Percentiles rank a stretch among this genome's conserved stretches.
Evolutionary conservation across 108 stramenopile genomes (phyloP).

Genomic region (Pseudonitzschia multistriata): DNA sequence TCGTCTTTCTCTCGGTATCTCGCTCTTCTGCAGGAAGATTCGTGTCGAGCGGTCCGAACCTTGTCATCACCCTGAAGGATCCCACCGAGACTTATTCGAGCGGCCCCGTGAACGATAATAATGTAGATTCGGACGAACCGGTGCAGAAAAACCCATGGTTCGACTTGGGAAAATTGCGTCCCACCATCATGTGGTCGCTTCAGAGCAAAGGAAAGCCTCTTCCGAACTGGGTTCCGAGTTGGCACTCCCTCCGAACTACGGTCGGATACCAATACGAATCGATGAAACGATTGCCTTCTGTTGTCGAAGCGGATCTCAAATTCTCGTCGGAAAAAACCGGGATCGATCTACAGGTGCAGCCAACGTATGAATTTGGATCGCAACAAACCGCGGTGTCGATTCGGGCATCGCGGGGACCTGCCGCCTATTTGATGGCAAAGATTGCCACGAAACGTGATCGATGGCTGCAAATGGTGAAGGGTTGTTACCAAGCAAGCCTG

Average conservation of each 20-base stretch:
- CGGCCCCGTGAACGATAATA: slow-evolving; percentile 1
- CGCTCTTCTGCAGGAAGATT: slow-evolving; percentile 18
- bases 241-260: slow-evolving; percentile 33
- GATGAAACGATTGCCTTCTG: slow-evolving; percentile 23
- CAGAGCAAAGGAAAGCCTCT: slow-evolving; percentile 29
- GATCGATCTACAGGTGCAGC: slow-evolving; percentile 32
- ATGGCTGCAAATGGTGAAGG: slow-evolving; percentile 24
- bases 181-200: slow-evolving; percentile 34
- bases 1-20: background rate
- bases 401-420: slow-evolving; percentile 27
- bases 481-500: slow-evolving; percentile 22
- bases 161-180: slow-evolving; percentile 29
- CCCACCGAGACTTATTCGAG: background rate
- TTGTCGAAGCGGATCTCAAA: slow-evolving; percentile 26
- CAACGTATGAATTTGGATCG: slow-evolving; percentile 26
- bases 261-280: slow-evolving; percentile 36
- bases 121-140: background rate
- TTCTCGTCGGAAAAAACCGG: slow-evolving; percentile 18
- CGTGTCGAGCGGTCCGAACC: slow-evolving; percentile 28
- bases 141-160: slow-evolving; percentile 25
- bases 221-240: slow-evolving; percentile 40
- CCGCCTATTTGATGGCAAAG: slow-evolving; percentile 24
- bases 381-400: slow-evolving; percentile 11
- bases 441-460: slow-evolving; percentile 13
- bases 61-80: slow-evolving; percentile 47